Evolutionary conservation across 1,284 basidiomycete species (phyloP), one percentile per base, ranked within the genome.

Genomic region (Leccinum subrobustum): DNA sequence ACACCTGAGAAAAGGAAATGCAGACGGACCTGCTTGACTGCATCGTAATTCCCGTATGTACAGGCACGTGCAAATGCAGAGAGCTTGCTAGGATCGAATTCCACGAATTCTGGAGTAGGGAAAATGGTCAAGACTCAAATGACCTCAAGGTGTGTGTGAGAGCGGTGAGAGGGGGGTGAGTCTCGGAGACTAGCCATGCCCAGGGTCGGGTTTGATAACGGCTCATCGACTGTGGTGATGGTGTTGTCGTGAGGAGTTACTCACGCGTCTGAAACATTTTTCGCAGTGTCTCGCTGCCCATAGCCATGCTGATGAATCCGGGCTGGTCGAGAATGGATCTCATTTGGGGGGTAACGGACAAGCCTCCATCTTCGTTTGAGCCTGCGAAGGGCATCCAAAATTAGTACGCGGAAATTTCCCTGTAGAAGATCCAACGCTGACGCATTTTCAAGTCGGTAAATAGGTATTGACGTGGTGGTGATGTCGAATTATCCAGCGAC

Each of bases 321-420:
- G 77, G 74, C 55, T 70, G 58, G 14, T 67, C 59, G 12, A 82
- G 67, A 29, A 83, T 75, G 2, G 57, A 35, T n/a, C 60, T 58
- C 77, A 83, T 80, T 52, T 76, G 70, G n/a, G 63, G 61, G 2
- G 78, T 73, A 4, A 81, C 66, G 3, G 56, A 63, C 60, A 83
- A 69, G 1, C 77, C 78, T 16, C 73, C 70, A 20, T 68, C 62
- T 23, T 52, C 6, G 20, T 54, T 51, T 35, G 18, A n/a, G 16
- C 4, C 69, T 71, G 51, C 29, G 25, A 27, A 27, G 20, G 18
- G 18, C 20, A 33, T 54, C 37, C 59, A 9, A 25, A 52, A 54
- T 68, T 37, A 66, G 52, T 11, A 14, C 27, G 16, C 31, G 1
- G 2, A 12, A 9, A 11, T 20, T 12, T 14, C 37, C 48, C 2